phyloP scores from a whole-genome alignment of 257 asterid genomes.

The Ballota nigra region DNA sequence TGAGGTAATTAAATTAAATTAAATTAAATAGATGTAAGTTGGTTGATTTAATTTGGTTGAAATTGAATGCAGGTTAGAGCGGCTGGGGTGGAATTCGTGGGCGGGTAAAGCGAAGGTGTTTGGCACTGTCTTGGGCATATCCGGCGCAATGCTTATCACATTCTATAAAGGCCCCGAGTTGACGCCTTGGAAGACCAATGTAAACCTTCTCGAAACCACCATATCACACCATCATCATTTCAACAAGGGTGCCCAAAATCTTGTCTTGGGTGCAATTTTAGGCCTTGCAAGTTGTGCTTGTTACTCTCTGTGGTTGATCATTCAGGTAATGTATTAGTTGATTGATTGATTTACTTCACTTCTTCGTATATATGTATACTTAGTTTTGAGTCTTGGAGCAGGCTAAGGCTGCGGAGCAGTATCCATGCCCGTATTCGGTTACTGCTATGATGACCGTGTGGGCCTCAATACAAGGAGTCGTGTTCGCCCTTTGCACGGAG shows the following conservation, averaged over 20 bases:
- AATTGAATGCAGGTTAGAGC: constrained; percentile 55
- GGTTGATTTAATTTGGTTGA: too few species aligned
- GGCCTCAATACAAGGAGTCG: constrained; percentile 41
- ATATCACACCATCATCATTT: constrained; percentile 15
- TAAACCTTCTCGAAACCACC: constrained; percentile 45
- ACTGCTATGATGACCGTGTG: constrained; percentile 51
- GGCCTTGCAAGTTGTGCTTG: constrained; percentile 45
- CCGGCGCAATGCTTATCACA: constrained; percentile 82
- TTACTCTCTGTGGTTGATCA: constrained; percentile 57
- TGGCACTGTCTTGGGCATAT: constrained; percentile 58
- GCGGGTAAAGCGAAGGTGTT: constrained; percentile 72
- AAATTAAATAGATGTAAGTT: too few species aligned
- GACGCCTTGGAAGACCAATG: constrained; percentile 37
- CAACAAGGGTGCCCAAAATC: constrained; percentile 9
- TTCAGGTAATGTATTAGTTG: constrained; percentile 43
- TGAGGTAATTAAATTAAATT: constrained; percentile 38
- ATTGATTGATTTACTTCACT: neutral
- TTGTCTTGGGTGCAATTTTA: constrained; percentile 43
- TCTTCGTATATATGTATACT: neutral
- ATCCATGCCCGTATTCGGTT: constrained; percentile 59
- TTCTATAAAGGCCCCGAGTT: constrained; percentile 63
- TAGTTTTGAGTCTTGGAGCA: neutral
- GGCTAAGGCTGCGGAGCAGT: constrained; percentile 49
- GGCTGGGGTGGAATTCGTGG: constrained; percentile 45
- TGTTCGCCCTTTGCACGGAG: constrained; percentile 41